Evolutionary conservation across 139 green algal genomes (phyloP).

Genomic region (Picochlorum costavermella): DNA sequence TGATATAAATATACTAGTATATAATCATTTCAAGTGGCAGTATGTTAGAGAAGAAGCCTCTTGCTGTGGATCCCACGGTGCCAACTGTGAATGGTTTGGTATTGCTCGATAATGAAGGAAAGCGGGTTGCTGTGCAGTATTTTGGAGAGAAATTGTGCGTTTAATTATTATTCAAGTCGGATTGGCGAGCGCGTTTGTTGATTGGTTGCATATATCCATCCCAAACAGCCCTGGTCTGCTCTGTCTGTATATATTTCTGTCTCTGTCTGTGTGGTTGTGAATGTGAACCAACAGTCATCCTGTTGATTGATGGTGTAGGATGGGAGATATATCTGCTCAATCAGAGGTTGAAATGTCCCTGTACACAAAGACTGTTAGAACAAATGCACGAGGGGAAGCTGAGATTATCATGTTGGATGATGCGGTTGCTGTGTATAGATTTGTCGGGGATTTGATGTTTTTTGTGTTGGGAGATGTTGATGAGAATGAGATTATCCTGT

Average conservation of each 20-base stretch:
- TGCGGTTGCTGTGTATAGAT: constrained; percentile 94
- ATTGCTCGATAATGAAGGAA: constrained; percentile 92
- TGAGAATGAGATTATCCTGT: constrained; percentile 96
- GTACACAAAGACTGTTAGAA: constrained; percentile 84
- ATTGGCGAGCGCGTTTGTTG: background rate
- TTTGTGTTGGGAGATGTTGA: constrained; percentile 84
- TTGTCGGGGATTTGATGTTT: constrained; percentile 92
- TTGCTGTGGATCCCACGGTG: constrained; percentile 36
- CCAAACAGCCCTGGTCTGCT: too few species aligned
- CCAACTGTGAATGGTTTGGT: constrained; percentile 89
- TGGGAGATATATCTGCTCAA: constrained; percentile 41
- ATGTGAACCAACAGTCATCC: too few species aligned
- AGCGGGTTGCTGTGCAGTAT: constrained; percentile 97
- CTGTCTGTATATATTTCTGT: too few species aligned
- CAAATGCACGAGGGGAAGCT: constrained; percentile 87
- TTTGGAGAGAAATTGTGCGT: constrained; percentile 79
- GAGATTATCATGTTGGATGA: constrained; percentile 97
- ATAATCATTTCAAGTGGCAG: too few species aligned
- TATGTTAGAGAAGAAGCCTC: too few species aligned
- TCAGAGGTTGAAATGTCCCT: constrained; percentile 88
- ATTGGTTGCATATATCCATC: background rate
- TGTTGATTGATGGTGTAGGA: background rate
- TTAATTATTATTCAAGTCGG: background rate
- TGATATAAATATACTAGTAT: too few species aligned
- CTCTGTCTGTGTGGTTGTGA: background rate